Evolutionary conservation across 495 filamentous ascomycete genomes (phyloP), one percentile per base, ranked within the genome.

Genomic region (Penicillium ucsense): DNA sequence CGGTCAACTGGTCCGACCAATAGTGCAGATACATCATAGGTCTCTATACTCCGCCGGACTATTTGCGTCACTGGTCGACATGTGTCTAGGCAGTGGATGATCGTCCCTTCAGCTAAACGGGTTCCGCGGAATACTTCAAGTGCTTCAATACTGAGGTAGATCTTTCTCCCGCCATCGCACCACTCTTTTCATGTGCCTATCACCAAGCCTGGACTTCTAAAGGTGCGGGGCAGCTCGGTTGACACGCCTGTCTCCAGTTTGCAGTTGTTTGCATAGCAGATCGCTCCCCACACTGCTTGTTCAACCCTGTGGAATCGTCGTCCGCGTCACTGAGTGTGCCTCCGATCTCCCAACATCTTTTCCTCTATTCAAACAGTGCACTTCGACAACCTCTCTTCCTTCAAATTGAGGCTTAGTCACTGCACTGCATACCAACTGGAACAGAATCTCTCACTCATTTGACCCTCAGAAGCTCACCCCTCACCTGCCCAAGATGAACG

Each of bases 401-500:
- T 20, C 20, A 20, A 20, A 20, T 20, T 20, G 20, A 20, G 20
- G 20, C 20, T 20, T 20, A 20, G 1, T 20, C 20, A 20, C 20
- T 20, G 20, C 20, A 20, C 20, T 20, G 20, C 20, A 20, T 20
- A 20, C 20, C 20, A 20, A 20, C 20, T 20, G 20, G 20, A 20
- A 20, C 2, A 20, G 20, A 20, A 20, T 20, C 20, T 20, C 20
- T 20, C 20, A 20, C 20, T 20, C 20, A 20, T 20, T 20, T 20
- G 20, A 20, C 20, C 43, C 62, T 37, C 61, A 78, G 31, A 63
- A 70, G 3, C 36, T 9, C n/a, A 10, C 28, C 28, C 11, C 28
- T 39, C 33, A 39, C 7, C 31, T 52, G 48, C 43, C 60, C 65
- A 76, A 53, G 56, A 95, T 94, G 87, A 86, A 86, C 46, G 76